Base-by-base conservation (phyloP, 306 rosid genomes). In the Echinosophora koreensis region DNA sequence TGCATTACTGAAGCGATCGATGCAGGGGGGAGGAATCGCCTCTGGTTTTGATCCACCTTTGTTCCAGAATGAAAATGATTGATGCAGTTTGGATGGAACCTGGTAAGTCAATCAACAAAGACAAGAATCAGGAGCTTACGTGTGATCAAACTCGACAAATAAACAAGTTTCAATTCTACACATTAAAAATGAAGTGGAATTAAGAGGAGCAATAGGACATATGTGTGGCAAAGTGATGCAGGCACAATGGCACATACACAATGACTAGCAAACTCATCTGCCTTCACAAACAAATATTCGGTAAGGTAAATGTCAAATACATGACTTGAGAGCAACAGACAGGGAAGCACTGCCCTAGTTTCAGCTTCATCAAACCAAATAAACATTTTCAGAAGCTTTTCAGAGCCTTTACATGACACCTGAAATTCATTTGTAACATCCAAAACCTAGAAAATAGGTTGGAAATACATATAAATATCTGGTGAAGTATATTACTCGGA, bases 31-130 rank as follows among this genome's bases (percentile, higher is more conserved):
- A 42, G 87, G 74, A 58, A 76, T 65, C 41, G 46, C 41, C 67
- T 65, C 84, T 0, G 34, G 68, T 3, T 63, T 86, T 50, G 79
- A 78, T 78, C 75, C 80, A 55, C 84, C 77, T 80, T 62, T 89
- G 75, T 78, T 90, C 92, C 91, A 90, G 47, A 84, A 80, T 2
- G 80, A 69, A 79, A 92, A 80, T 9, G 92, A 88, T 67, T 80
- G 87, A 61, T 78, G 90, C 68, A 95, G 71, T 84, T 73, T 86
- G 73, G 83, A 83, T 34, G 99, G 97, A 65, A 87, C 90, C 99
- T 95, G 90, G 67, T 77, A 80, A 79, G 54, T 74, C 80, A 78
- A 79, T 34, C 13, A 22, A 71, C 74, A 76, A 57, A 63, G 51
- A 17, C 67, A 64, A 75, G 46, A 71, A 71, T 71, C 66, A 66